Percentiles rank a stretch among this genome's conserved stretches.
Evolutionary conservation across 139 green algal genomes (phyloP).

Genomic region (Tetradesmus obliquus): DNA sequence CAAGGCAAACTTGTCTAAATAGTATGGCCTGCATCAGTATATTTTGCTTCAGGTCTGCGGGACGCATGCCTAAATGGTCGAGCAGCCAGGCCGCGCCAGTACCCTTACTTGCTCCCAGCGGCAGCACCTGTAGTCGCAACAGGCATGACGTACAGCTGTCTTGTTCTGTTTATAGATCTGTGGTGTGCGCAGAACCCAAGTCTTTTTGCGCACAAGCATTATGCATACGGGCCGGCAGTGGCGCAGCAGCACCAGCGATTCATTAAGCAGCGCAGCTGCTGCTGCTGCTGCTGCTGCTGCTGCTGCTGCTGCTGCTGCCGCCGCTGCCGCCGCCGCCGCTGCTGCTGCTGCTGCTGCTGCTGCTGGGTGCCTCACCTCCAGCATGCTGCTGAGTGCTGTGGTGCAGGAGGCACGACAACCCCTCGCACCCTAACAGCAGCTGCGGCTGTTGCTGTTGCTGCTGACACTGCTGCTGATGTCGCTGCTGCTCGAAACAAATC

Average conservation of each 20-base stretch:
- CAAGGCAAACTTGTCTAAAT: neutral
- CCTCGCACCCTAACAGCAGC: neutral
- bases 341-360: neutral
- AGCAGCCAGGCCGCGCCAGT: constrained; percentile 64
- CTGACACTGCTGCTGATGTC: neutral
- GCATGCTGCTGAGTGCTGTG: constrained; percentile 86
- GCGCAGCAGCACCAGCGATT: too few relatives aligned
- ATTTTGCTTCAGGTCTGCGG: constrained; percentile 63
- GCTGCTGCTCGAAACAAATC: neutral
- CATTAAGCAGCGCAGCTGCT: too few relatives aligned
- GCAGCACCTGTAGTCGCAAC: constrained; percentile 60
- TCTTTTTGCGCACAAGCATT: too few relatives aligned
- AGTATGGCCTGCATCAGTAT: neutral
- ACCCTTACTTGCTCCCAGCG: constrained; percentile 77
- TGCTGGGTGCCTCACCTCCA: constrained; percentile 56
- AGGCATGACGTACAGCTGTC: too few relatives aligned
- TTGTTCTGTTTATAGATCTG: too few relatives aligned
- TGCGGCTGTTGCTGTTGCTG: neutral
- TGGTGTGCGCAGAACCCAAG: too few relatives aligned
- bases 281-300: neutral
- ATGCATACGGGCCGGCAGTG: too few relatives aligned
- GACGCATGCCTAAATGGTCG: constrained; percentile 56
- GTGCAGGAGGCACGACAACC: constrained; percentile 62
- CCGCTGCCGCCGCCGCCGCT: too few relatives aligned
- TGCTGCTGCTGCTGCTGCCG: neutral